Base-by-base conservation (phyloP, 108 stramenopile genomes). In the Seminavis robusta region DNA sequence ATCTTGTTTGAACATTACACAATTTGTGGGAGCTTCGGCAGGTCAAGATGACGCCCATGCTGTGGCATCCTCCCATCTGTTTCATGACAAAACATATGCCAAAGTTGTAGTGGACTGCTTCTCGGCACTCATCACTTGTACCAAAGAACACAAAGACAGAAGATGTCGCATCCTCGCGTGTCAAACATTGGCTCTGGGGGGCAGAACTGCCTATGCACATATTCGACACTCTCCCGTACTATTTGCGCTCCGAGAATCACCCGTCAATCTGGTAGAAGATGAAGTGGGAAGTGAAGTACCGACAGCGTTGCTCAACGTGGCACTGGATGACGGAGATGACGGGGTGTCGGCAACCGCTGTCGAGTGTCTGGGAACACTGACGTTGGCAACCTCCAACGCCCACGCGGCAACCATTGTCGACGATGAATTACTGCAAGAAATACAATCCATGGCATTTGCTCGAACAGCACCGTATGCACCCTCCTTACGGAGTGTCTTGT, bases 271-370 rank as follows among this genome's bases (percentile, higher is more conserved):
- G 17, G 51, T 84, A 31, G 77, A 84, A 60, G 86, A 88, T 59
- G 78, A 80, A 54, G 63, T 79, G 2, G 83, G 82, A 13, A 77
- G 65, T 6, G 85, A 75, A 20, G 70, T 76, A n/a, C 76, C 89
- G 1, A 60, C 69, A 39, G 63, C 81, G 1, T 63, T 91, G 7
- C 39, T 72, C 3, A 50, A 52, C 30, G 79, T 65, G 1, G 81
- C 79, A 4, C 60, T 91, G 53, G 85, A 87, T 32, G 72, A 86
- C 13, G 38, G 37, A 7, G 81, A 84, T 52, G 89, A 91, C 53
- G 79, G 72, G 16, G 89, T 85, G 11, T 79, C 85, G 3, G 68
- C 67, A 19, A 30, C 74, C 8, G 85, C 89, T 0, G 54, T 91
- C 37, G 64, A 79, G 27, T 61, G 78, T 8, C 47, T 91, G 42